Evolutionary conservation across 73 alveolate genomes (phyloP).

Genomic region (Diophrys sp.): DNA sequence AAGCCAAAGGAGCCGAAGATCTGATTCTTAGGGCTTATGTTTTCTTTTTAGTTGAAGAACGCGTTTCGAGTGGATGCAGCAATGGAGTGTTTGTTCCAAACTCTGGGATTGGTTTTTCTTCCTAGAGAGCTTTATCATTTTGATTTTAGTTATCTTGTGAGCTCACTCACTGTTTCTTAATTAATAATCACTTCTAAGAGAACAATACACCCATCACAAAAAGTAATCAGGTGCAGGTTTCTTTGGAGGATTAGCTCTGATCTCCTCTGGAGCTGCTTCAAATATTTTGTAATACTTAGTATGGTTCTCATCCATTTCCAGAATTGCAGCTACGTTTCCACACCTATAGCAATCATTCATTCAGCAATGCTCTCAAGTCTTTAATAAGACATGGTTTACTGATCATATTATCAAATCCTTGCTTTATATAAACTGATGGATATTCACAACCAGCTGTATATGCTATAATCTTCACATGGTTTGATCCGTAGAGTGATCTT

Average conservation of each 20-base stretch:
- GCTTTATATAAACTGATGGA: background rate
- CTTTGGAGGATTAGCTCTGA: conserved; percentile 96
- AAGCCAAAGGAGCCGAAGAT: too few relatives aligned
- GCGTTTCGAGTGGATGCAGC: too few relatives aligned
- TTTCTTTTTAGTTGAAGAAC: too few relatives aligned
- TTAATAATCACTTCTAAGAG: background rate
- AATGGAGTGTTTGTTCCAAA: too few relatives aligned
- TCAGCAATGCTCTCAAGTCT: too few relatives aligned
- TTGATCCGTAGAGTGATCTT: background rate
- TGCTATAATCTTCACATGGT: background rate
- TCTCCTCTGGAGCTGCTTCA: conserved; percentile 96
- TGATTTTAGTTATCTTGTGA: too few relatives aligned
- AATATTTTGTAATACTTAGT: conserved; percentile 82
- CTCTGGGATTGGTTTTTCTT: too few relatives aligned
- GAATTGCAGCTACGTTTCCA: conserved; percentile 96
- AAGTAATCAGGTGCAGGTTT: conserved; percentile 99
- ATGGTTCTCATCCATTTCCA: conserved; percentile 93
- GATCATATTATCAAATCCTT: background rate
- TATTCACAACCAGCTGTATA: background rate
- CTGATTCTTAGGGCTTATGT: too few relatives aligned
- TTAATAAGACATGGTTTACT: conserved; percentile 20
- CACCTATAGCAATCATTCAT: conserved; percentile 94
- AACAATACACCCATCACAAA: conserved; percentile 61
- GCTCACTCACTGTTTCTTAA: too few relatives aligned
- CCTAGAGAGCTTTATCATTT: too few relatives aligned